Conservation (phyloP, 768 basidiomycete species). For the Calocera cornea region DNA sequence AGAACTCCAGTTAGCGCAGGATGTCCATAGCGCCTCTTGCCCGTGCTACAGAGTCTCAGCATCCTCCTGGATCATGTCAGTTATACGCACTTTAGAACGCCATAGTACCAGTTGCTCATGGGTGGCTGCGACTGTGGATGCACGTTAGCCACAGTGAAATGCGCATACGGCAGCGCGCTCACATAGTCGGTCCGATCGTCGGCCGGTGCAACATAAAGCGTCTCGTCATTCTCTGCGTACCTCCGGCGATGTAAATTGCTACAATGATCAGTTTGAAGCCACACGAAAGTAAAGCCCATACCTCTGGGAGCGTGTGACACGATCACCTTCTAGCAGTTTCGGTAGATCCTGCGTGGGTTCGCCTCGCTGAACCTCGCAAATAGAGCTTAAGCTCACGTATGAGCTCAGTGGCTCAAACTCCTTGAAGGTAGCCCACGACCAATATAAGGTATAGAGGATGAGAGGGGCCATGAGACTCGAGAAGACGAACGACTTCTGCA, state of each 20-base stretch:
- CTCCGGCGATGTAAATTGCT: conserved; percentile 75
- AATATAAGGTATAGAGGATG: conserved; percentile 55
- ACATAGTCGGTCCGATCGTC: conserved; percentile 87
- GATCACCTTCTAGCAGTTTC: conserved; percentile 64
- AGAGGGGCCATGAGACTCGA: conserved; percentile 60
- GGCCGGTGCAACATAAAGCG: conserved; percentile 87
- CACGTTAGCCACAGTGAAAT: conserved; percentile 9
- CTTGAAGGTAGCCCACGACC: conserved; percentile 66
- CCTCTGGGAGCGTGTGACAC: conserved; percentile 84
- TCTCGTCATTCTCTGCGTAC: conserved; percentile 89
- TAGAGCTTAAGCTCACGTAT: conserved; percentile 72
- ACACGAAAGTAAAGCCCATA: conserved; percentile 21
- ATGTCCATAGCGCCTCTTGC: conserved; percentile 85
- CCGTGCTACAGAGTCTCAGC: conserved; percentile 48
- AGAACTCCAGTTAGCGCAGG: conserved; percentile 88
- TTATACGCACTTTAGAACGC: conserved; percentile 63
- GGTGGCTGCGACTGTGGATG: conserved; percentile 73
- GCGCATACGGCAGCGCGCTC: conserved; percentile 15
- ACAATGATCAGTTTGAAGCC: neutral
- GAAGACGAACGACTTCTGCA: conserved; percentile 44
- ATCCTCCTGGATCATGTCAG: neutral
- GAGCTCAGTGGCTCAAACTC: conserved; percentile 59
- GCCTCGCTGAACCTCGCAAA: conserved; percentile 79
- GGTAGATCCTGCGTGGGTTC: conserved; percentile 71
- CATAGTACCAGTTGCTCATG: conserved; percentile 88